Percentiles rank a stretch among this genome's conserved stretches.
phyloP scores from a whole-genome alignment of 768 basidiomycete genomes.

The Roridomyces roridus region DNA sequence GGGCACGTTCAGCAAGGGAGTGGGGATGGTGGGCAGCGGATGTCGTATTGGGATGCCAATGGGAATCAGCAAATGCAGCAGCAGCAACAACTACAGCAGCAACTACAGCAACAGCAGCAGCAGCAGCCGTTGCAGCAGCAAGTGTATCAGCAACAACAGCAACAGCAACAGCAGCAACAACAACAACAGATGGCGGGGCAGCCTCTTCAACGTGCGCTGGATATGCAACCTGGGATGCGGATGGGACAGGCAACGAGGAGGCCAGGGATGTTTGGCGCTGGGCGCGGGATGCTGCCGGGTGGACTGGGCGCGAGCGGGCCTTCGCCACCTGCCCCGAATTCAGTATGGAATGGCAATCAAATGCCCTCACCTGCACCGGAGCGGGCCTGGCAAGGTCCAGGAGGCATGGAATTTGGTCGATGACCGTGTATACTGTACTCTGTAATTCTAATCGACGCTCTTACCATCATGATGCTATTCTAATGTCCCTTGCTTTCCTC shows the following conservation, averaged over 20 bases:
- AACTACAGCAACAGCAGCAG: slow-evolving; percentile 29
- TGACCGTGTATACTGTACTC: not conserved
- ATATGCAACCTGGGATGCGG: slow-evolving; percentile 57
- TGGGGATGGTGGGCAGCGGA: slow-evolving; percentile 23
- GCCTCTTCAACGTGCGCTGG: slow-evolving; percentile 54
- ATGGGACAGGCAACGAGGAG: slow-evolving; percentile 59
- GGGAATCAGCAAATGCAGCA: slow-evolving; percentile 22
- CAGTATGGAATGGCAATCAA: slow-evolving; percentile 40
- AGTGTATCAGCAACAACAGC: slow-evolving; percentile 34
- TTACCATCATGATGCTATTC: not conserved
- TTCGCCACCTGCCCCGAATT: slow-evolving; percentile 39
- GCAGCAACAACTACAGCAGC: slow-evolving; percentile 12
- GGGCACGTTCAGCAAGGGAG: slow-evolving; percentile 26
- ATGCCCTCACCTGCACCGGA: slow-evolving; percentile 6
- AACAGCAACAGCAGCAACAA: slow-evolving; percentile 26
- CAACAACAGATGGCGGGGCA: slow-evolving; percentile 31
- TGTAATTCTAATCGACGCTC: not conserved
- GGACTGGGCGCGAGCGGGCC: slow-evolving; percentile 37
- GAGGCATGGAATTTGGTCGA: slow-evolving; percentile 17
- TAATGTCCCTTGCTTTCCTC: slow-evolving; percentile 33
- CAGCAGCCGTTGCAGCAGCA: slow-evolving; percentile 26
- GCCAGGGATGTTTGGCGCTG: slow-evolving; percentile 63
- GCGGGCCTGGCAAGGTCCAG: slow-evolving; percentile 13
- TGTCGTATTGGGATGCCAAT: slow-evolving; percentile 39
- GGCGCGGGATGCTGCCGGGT: slow-evolving; percentile 40